These are phyloP conservation scores for Aechmea fasciata DNA, from an alignment of 176 grass and related monocot genomes.

Conservation along the genomic window DNA sequence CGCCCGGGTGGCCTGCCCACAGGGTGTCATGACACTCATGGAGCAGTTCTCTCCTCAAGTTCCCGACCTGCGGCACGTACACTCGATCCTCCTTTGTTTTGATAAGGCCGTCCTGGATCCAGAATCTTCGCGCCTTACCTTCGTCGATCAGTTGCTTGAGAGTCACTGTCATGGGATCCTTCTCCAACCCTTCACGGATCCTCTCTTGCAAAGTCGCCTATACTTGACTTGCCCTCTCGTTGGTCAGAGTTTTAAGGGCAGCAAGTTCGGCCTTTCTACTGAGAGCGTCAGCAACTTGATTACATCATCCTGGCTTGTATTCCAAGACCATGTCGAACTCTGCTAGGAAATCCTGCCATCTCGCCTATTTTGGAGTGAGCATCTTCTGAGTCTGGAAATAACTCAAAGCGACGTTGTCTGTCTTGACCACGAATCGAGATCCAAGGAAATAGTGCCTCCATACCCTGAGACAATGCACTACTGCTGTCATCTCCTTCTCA, in stretches of 20 bases:
- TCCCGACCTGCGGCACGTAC: neutral
- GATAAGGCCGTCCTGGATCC: neutral
- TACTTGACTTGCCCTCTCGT: neutral
- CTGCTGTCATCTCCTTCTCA: neutral
- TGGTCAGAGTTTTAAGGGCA: neutral
- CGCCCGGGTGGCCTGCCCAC: neutral
- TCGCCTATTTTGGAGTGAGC: neutral
- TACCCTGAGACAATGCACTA: neutral
- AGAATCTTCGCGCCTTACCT: neutral
- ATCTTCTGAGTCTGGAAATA: neutral
- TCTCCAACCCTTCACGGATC: neutral
- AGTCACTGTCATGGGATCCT: neutral
- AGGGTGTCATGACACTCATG: neutral
- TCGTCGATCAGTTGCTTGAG: neutral
- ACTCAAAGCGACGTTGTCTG: neutral
- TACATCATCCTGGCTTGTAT: neutral
- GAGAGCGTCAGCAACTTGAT: neutral
- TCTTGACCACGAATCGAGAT: neutral
- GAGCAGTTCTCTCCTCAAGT: neutral
- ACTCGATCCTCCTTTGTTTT: neutral
- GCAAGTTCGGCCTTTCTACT: neutral
- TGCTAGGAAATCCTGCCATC: neutral
- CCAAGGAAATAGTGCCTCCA: neutral
- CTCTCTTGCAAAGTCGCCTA: neutral
- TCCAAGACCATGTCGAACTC: neutral